phyloP scores from a whole-genome alignment of 208 protist genomes.

The Trypanosoma melophagium region DNA sequence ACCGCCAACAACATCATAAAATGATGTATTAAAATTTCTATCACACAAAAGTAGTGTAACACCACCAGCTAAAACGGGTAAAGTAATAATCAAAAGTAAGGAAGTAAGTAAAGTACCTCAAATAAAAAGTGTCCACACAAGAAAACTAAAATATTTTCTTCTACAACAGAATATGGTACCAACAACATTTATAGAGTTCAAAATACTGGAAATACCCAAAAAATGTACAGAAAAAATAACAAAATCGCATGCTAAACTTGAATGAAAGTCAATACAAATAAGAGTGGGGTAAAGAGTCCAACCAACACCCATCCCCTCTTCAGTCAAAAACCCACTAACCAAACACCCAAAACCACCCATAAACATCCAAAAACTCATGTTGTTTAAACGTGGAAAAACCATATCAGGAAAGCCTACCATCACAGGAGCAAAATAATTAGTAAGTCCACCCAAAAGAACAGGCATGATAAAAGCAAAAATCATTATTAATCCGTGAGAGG shows the following conservation, averaged over 20 bases:
- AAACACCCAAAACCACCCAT: conserved; percentile 75
- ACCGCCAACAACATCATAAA: conserved; percentile 66
- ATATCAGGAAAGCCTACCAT: conserved; percentile 70
- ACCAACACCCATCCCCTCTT: conserved; percentile 84
- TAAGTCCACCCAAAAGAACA: conserved; percentile 42
- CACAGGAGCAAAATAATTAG: conserved; percentile 39
- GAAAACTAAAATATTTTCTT: conserved; percentile 60
- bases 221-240: conserved; percentile 80
- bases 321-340: conserved; percentile 79
- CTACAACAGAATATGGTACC: conserved; percentile 34
- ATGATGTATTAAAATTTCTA: conserved; percentile 75
- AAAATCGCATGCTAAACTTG: conserved; percentile 84
- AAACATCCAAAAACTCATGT: conserved; percentile 72
- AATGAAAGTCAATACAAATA: conserved; percentile 84
- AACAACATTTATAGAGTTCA: conserved; percentile 52
- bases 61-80: conserved; percentile 58
- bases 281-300: conserved; percentile 79
- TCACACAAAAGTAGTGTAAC: conserved; percentile 59
- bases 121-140: conserved; percentile 52
- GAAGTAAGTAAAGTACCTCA: conserved; percentile 50
- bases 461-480: conserved; percentile 77
- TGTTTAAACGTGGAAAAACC: conserved; percentile 48
- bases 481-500: conserved; percentile 60
- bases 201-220: conserved; percentile 78
- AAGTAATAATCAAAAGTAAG: conserved; percentile 43